phyloP scores from a whole-genome alignment of 2,329 filamentous ascomycete species.

The Ascochyta clinopodiicola region DNA sequence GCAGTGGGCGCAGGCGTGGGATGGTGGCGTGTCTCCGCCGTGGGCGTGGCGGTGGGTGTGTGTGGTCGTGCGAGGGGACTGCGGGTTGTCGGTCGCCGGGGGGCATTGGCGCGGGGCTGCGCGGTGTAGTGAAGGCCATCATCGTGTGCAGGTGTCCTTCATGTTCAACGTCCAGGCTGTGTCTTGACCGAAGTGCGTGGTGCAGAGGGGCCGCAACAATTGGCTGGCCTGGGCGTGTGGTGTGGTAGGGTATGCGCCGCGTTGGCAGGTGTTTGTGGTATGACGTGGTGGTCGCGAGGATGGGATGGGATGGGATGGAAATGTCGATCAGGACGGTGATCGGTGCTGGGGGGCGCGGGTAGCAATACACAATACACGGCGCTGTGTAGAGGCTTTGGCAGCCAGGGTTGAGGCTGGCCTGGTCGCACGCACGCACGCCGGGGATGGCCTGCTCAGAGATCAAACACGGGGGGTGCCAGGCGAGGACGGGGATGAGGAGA shows the following conservation, averaged over 20 bases:
- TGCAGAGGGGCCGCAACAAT: slow-evolving; percentile 5
- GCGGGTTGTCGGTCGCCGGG: slow-evolving; percentile 23
- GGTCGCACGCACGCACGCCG: slow-evolving; percentile 10
- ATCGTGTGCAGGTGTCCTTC: slow-evolving; percentile 33
- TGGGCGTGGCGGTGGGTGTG: slow-evolving; percentile 39
- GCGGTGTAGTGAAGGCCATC: slow-evolving; percentile 35
- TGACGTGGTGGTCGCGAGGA: slow-evolving; percentile 4
- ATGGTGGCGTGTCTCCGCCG: slow-evolving; percentile 33
- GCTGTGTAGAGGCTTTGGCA: not conserved
- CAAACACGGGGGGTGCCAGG: slow-evolving; percentile 19
- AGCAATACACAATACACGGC: not conserved
- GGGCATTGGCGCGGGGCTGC: slow-evolving; percentile 10
- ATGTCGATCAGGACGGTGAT: not conserved
- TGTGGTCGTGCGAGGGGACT: slow-evolving; percentile 36
- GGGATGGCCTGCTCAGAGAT: slow-evolving; percentile 12
- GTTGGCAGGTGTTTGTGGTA: not conserved
- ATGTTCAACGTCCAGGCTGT: slow-evolving; percentile 30
- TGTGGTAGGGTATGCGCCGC: slow-evolving; percentile 8
- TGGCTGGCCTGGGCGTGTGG: slow-evolving; percentile 3
- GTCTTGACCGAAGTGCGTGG: slow-evolving; percentile 9
- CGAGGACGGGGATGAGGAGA: not conserved
- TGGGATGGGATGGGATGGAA: too few species aligned
- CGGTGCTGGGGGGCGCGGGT: slow-evolving; percentile 8
- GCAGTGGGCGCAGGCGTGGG: slow-evolving; percentile 14
- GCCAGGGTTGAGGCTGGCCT: slow-evolving; percentile 4